Evolutionary conservation across 352 stramenopile genomes (phyloP), one percentile per base, ranked within the genome.

Genomic region (Globisporangium viniferum): DNA sequence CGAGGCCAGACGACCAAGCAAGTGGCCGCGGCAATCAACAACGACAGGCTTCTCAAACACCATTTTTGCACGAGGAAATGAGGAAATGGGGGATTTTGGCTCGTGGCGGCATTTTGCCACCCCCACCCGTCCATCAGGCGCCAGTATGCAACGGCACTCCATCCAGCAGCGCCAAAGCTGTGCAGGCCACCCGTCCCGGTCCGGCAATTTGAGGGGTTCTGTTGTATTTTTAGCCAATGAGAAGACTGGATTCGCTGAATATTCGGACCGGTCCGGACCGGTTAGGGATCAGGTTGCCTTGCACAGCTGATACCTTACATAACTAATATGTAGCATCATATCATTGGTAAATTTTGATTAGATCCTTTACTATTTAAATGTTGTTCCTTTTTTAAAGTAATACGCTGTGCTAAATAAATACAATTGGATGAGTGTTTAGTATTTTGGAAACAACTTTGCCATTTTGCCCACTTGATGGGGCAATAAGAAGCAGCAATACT

Each of bases 1-100:
- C 82, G 95, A 99, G 60, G 95, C 96, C 44, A 99, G 89, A 76
- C 98, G 98, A 82, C 98, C 98, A 57, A 99, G 80, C 72, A 99
- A 83, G 90, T 99, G 98, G 80, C 97, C 97, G 75, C 97, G 97
- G 80, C 97, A 98, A 86, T 99, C 98, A 70, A 99, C 97, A 69
- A 99, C 80, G 74, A 99, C 92, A 72, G 92, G 91, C 79, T 97
- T 98, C 77, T 98, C 91, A 84, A 98, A 98, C 81, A 91, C 84
- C 87, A 95, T 95, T 82, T 87, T 89, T 77, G 74, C 78, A 79
- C 71, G 71, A 67, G 76, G 68, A 80, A 82, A 87, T 81, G 80
- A 91, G 82, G 86, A 94, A 93, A 91, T 92, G 82, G 56, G 12
- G 18, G 8, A n/a, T 33, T 18, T 14, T 36, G 41, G 41, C 4